Conservation (phyloP, 2,329 filamentous ascomycete species). For the Hypoxylon sp. region DNA sequence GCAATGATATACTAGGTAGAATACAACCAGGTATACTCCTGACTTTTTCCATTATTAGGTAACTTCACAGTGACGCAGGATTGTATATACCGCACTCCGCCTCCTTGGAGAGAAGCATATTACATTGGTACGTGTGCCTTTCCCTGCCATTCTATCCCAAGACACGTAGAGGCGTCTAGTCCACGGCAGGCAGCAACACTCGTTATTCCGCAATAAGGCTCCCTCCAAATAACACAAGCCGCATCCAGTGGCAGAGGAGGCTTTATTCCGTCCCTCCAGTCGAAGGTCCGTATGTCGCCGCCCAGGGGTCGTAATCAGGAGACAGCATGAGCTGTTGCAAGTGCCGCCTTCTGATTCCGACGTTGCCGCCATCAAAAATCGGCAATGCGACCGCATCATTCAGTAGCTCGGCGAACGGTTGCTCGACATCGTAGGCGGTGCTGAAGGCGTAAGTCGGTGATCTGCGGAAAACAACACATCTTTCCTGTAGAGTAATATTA, state of each 20-base stretch:
- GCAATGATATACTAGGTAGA: too few species aligned
- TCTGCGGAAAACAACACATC: not conserved
- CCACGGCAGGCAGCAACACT: not conserved
- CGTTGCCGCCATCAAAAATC: constrained; percentile 67
- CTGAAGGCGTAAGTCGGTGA: constrained; percentile 42
- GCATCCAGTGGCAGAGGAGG: not conserved
- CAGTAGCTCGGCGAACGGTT: constrained; percentile 59
- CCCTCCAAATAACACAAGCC: not conserved
- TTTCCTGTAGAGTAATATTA: constrained; percentile 4
- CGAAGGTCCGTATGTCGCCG: constrained; percentile 48
- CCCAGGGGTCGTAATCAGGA: constrained; percentile 62
- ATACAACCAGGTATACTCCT: too few species aligned
- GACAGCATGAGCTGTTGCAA: constrained; percentile 60
- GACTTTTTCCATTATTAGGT: too few species aligned
- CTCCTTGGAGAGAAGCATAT: not conserved
- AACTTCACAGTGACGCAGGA: too few species aligned
- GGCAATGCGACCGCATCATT: constrained; percentile 61
- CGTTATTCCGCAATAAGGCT: not conserved
- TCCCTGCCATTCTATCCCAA: too few species aligned
- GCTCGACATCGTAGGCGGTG: constrained; percentile 56
- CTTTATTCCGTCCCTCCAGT: not conserved
- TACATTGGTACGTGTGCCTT: not conserved
- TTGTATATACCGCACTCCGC: too few species aligned
- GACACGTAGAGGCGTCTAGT: not conserved
- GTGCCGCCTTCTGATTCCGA: constrained; percentile 63